Conservation (phyloP, 306 rosid genomes). For the Quercus cerris region DNA sequence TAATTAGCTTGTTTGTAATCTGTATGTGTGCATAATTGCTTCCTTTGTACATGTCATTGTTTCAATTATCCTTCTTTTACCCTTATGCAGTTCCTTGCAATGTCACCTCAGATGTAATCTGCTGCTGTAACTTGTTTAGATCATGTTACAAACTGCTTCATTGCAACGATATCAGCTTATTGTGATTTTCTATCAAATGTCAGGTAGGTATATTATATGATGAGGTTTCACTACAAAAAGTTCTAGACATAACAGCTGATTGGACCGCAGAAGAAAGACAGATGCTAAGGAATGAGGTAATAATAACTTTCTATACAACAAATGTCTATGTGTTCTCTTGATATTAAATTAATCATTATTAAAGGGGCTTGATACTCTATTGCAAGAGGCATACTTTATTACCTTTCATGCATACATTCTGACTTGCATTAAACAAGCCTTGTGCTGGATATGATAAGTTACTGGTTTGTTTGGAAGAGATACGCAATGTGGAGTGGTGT, state of each 20-base stretch:
- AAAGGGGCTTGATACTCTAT: background rate
- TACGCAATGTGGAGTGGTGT: too few species aligned
- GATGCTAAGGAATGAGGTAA: slow-evolving; percentile 92
- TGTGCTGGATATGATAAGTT: too few species aligned
- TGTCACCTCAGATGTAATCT: background rate
- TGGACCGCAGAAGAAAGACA: slow-evolving; percentile 89
- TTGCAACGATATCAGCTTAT: slow-evolving; percentile 20
- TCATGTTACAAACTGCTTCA: slow-evolving; percentile 9
- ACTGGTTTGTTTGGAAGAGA: too few species aligned
- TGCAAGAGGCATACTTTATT: too few species aligned
- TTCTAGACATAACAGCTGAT: slow-evolving; percentile 83
- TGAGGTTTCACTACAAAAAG: slow-evolving; percentile 71
- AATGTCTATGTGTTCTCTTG: background rate
- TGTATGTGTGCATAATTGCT: slow-evolving; percentile 4
- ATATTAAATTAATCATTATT: background rate
- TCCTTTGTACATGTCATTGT: slow-evolving; percentile 3
- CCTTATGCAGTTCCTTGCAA: background rate
- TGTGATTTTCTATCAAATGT: slow-evolving; percentile 29
- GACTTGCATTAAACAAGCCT: too few species aligned
- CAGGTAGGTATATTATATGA: slow-evolving; percentile 95
- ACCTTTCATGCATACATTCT: too few species aligned
- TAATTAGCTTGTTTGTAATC: background rate
- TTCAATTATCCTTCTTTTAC: background rate
- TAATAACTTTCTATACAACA: slow-evolving; percentile 1
- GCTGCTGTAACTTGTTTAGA: background rate